Evolutionary conservation across 1,139 yeast species (phyloP).

Genomic region (Sugiyamaella neomexicana): DNA sequence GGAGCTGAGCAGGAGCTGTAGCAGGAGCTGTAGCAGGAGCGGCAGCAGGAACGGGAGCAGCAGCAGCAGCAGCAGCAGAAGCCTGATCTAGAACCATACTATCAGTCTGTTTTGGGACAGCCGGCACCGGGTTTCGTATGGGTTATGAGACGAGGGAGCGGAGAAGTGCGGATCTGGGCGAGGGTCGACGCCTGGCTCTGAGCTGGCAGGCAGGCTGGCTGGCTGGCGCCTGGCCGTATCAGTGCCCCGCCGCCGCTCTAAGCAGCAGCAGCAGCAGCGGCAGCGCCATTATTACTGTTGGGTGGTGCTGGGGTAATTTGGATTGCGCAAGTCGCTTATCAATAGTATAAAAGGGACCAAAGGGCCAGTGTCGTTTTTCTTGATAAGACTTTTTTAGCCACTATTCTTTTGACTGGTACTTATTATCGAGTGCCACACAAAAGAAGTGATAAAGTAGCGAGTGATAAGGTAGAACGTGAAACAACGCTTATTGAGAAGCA

Average conservation of each 20-base stretch:
- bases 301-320: not conserved
- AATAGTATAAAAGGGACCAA: not conserved
- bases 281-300: too few relatives aligned
- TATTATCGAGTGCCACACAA: not conserved
- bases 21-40: too few relatives aligned
- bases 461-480: not conserved
- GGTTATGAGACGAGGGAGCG: constrained; percentile 6
- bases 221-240: constrained; percentile 1
- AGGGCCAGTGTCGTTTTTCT: not conserved
- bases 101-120: constrained; percentile 6
- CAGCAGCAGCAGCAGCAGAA: constrained; percentile 10
- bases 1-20: too few relatives aligned
- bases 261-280: too few relatives aligned
- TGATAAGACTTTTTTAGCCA: not conserved
- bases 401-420: not conserved
- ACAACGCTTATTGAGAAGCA: too few relatives aligned
- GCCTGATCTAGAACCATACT: not conserved
- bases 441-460: not conserved
- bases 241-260: not conserved
- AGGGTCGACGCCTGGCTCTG: too few relatives aligned
- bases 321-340: not conserved
- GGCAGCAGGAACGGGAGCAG: not conserved
- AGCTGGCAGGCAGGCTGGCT: too few relatives aligned
- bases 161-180: not conserved
- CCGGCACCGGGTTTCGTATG: not conserved